These are phyloP conservation scores for Cylindrotheca fusiformis DNA, from an alignment of 108 stramenopile species.

Conservation along the genomic window DNA sequence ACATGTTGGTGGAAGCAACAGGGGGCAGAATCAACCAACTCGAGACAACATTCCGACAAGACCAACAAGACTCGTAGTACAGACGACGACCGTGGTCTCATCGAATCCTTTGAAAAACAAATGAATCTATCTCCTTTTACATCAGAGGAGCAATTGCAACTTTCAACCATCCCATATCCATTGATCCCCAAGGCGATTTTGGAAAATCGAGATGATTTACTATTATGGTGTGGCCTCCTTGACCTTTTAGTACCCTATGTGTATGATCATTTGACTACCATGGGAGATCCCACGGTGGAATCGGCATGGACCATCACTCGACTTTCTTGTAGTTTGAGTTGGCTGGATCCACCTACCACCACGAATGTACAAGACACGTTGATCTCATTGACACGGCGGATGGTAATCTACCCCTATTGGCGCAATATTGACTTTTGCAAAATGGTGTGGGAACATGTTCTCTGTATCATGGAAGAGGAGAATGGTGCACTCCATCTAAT, in stretches of 20 bases:
- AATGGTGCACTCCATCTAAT: constrained; percentile 31
- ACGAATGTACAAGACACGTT: no score
- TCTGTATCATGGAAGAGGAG: constrained; percentile 42
- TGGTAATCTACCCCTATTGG: constrained; percentile 88
- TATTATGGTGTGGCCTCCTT: constrained; percentile 50
- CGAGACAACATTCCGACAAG: no score
- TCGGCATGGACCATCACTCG: constrained; percentile 89
- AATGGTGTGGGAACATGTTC: constrained; percentile 30
- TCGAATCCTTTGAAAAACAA: background rate
- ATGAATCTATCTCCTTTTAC: constrained; percentile 30
- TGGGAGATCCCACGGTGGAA: constrained; percentile 89
- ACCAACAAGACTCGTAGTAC: background rate
- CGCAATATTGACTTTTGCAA: constrained; percentile 58
- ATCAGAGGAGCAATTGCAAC: constrained; percentile 58
- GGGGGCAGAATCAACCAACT: background rate
- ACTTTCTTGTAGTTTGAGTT: constrained; percentile 76
- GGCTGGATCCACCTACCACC: constrained; percentile 61
- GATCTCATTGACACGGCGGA: constrained; percentile 32
- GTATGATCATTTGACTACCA: constrained; percentile 90
- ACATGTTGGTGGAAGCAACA: constrained; percentile 19
- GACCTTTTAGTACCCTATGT: constrained; percentile 88
- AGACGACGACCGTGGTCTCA: background rate
- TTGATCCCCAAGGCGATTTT: constrained; percentile 16
- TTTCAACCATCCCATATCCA: constrained; percentile 62
- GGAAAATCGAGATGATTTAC: background rate